phyloP scores from a whole-genome alignment of 129 eudicot genomes.

The Flaveria brownii region DNA sequence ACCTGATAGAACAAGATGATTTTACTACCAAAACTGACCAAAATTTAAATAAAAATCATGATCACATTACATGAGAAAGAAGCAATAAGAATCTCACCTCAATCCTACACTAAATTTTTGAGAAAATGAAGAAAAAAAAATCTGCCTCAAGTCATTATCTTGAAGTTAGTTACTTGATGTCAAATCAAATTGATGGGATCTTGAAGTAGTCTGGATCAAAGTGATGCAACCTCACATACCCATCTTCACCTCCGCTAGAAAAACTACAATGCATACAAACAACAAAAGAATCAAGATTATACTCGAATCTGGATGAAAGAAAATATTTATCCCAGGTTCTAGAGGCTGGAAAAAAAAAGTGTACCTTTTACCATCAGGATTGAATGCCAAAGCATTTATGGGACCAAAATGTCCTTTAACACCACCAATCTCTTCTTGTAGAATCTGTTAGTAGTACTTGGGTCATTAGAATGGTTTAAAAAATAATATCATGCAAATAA shows the following conservation, averaged over 20 bases:
- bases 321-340: background rate
- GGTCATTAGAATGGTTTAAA: background rate
- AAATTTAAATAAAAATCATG: background rate
- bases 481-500: background rate
- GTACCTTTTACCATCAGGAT: conserved; percentile 95
- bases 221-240: conserved; percentile 70
- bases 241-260: conserved; percentile 87
- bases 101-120: background rate
- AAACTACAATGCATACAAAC: conserved; percentile 40
- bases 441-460: conserved; percentile 43
- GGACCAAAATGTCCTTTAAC: conserved; percentile 98
- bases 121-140: background rate
- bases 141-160: background rate
- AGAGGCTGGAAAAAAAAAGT: background rate
- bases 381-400: conserved; percentile 91
- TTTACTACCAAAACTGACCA: background rate
- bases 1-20: background rate
- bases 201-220: conserved; percentile 70
- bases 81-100: background rate
- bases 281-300: background rate
- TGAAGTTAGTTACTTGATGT: background rate
- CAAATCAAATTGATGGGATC: conserved; percentile 37
- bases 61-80: background rate
- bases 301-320: background rate
- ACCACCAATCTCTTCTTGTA: conserved; percentile 81